Base-by-base conservation (phyloP, 2,329 filamentous ascomycete genomes). In the Metarhizium humberi region DNA sequence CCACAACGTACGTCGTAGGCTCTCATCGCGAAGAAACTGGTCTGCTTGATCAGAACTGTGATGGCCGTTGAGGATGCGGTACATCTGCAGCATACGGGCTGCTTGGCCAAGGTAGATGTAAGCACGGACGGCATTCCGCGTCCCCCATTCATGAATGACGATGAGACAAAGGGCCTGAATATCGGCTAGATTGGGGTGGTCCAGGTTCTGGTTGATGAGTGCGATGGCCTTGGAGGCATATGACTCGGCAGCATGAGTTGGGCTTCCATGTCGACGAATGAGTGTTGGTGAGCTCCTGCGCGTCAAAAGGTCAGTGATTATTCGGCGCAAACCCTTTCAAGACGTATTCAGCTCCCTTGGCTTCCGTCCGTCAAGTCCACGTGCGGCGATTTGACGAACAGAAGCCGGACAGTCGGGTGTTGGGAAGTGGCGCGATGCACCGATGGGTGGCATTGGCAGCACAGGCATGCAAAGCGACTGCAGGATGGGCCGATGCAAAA, bases 31-130 rank as follows among this genome's bases (percentile, higher is more conserved):
- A 13, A 82, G 74, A 64, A 84, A 84, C 61, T 79, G 78, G 60
- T 83, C 80, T n/a, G 76, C 62, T 38, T 68, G 75, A 45, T 80
- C 78, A 16, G 74, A 71, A 46, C 72, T 68, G 60, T 79, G 76
- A 60, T 81, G 79, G 45, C 74, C 75, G 61, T 81, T 78, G 49
- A 84, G 75, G 55, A 84, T 78, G 59, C 79, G 76, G 62, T 79
- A 82, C 81, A 84, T 84, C 69, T 84, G 81, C 36, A 81, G 75
- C 80, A 84, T 83, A 57, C 81, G 78, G n/a, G 79, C 77, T 36
- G 81, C 81, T 64, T 84, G 80, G 59, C 81, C 81, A 29, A 84
- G 73, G 64, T 83, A 83, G 65, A 82, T 78, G 72, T 84, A 84
- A 58, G 81, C 81, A 18, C 81, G 79, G 34, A 84, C 79, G 42